Evolutionary conservation across 2,329 filamentous ascomycete species (phyloP).

Genomic region (Talaromyces marneffei): DNA sequence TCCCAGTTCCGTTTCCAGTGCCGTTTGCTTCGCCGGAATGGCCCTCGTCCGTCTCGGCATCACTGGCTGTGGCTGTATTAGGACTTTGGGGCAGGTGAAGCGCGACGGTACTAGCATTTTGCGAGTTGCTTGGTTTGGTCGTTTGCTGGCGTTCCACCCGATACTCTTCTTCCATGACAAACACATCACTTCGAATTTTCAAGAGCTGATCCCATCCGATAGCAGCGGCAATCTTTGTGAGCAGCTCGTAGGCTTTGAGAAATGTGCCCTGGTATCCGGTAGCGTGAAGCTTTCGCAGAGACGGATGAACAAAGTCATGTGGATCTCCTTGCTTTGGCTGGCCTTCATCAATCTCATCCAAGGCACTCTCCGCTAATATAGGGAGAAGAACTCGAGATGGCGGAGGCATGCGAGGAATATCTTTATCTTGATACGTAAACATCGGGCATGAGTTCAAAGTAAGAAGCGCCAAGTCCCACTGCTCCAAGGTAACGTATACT

Average conservation of each 20-base stretch:
- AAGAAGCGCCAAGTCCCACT: slow-evolving; percentile 92
- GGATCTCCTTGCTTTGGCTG: slow-evolving; percentile 66
- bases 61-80: slow-evolving; percentile 34
- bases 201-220: slow-evolving; percentile 97
- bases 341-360: slow-evolving; percentile 95
- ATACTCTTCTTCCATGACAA: slow-evolving; percentile 99
- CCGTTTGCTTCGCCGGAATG: slow-evolving; percentile 23
- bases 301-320: slow-evolving; percentile 80
- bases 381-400: slow-evolving; percentile 83
- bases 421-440: slow-evolving; percentile 99
- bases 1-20: slow-evolving; percentile 29
- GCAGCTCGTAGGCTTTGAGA: slow-evolving; percentile 83
- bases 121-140: slow-evolving; percentile 31
- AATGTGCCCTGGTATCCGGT: slow-evolving; percentile 93
- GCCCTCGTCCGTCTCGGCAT: slow-evolving; percentile 23
- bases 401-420: slow-evolving; percentile 89
- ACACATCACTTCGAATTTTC: slow-evolving; percentile 91
- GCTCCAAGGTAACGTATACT: slow-evolving; percentile 87
- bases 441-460: slow-evolving; percentile 98
- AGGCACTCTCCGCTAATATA: slow-evolving; percentile 76
- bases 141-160: slow-evolving; percentile 60
- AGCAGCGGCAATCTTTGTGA: slow-evolving; percentile 92
- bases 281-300: slow-evolving; percentile 76
- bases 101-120: slow-evolving; percentile 73
- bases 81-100: slow-evolving; percentile 61